Percentiles rank a stretch among this genome's conserved stretches.
phyloP scores from a whole-genome alignment of 352 stramenopile species.

The Globisporangium abappressorium region DNA sequence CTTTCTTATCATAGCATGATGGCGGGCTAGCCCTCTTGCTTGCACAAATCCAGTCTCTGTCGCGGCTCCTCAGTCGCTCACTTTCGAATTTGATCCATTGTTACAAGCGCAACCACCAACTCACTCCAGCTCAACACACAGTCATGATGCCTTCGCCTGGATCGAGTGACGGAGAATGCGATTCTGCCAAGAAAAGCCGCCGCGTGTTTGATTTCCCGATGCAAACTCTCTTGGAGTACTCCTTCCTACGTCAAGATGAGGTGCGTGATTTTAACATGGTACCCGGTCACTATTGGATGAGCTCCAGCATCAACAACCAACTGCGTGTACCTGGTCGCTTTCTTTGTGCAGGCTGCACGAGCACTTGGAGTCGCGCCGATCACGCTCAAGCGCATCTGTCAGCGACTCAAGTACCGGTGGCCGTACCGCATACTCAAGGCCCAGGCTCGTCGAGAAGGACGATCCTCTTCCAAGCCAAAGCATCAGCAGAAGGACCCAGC shows the following conservation, averaged over 20 bases:
- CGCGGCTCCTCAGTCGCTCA: background rate
- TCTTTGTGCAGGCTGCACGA: slow-evolving; percentile 28
- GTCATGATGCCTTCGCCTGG: background rate
- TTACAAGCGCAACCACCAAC: background rate
- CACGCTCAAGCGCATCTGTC: slow-evolving; percentile 67
- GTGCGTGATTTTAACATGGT: slow-evolving; percentile 6
- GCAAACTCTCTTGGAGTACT: slow-evolving; percentile 34
- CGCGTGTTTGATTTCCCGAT: slow-evolving; percentile 45
- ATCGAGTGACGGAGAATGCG: background rate
- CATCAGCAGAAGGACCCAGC: background rate
- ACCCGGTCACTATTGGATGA: background rate
- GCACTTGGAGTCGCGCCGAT: slow-evolving; percentile 42
- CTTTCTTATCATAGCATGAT: no score
- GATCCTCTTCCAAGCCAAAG: background rate
- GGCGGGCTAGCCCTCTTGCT: no score
- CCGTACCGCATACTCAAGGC: slow-evolving; percentile 48
- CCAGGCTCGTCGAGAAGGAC: slow-evolving; percentile 25
- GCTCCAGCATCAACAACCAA: background rate
- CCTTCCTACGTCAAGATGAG: slow-evolving; percentile 48
- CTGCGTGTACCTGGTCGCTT: background rate
- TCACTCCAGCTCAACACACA: background rate
- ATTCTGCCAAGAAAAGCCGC: slow-evolving; percentile 34
- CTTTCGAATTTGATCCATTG: slow-evolving; percentile 3
- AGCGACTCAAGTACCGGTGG: slow-evolving; percentile 43
- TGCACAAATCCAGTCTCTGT: no score